Evolutionary conservation across 2,329 filamentous ascomycete species (phyloP).

Genomic region (Calcarisporium arbuscula): DNA sequence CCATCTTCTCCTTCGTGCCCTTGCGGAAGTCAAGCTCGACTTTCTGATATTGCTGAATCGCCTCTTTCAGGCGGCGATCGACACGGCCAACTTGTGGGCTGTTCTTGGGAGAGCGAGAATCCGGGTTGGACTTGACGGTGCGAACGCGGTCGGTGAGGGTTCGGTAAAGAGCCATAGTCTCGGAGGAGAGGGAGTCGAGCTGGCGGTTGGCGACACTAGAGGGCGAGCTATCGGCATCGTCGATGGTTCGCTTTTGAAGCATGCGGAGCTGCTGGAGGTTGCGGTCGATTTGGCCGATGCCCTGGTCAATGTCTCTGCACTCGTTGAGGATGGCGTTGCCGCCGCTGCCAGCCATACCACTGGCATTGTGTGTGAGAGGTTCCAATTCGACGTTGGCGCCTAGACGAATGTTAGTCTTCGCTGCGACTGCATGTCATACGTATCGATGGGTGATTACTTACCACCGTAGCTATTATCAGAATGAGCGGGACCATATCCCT

Average conservation of each 20-base stretch:
- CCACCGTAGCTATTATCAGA: too few relatives aligned
- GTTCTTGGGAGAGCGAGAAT: conserved; percentile 67
- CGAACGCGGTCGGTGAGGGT: conserved; percentile 73
- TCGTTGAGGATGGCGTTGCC: conserved; percentile 79
- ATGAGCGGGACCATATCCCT: too few relatives aligned
- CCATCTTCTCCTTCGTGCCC: conserved; percentile 75
- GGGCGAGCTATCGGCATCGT: conserved; percentile 65
- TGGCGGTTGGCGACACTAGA: conserved; percentile 60
- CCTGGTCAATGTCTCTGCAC: conserved; percentile 71
- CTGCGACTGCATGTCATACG: too few relatives aligned
- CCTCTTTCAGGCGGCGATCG: conserved; percentile 71
- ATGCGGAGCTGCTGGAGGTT: conserved; percentile 66
- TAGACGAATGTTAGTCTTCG: conserved; percentile 17
- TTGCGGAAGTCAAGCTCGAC: conserved; percentile 76
- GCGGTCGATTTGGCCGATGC: conserved; percentile 66
- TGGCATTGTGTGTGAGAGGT: conserved; percentile 49
- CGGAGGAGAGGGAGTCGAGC: conserved; percentile 66
- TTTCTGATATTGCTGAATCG: conserved; percentile 75
- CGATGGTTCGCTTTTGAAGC: conserved; percentile 65
- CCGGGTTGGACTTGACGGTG: conserved; percentile 73
- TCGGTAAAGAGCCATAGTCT: conserved; percentile 80
- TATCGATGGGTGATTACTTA: too few relatives aligned
- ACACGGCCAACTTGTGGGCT: conserved; percentile 74
- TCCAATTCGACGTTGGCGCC: conserved; percentile 64
- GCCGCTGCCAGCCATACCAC: conserved; percentile 44